Base-by-base conservation (phyloP, 2,329 filamentous ascomycete species). In the Dactylellina leptospora region DNA sequence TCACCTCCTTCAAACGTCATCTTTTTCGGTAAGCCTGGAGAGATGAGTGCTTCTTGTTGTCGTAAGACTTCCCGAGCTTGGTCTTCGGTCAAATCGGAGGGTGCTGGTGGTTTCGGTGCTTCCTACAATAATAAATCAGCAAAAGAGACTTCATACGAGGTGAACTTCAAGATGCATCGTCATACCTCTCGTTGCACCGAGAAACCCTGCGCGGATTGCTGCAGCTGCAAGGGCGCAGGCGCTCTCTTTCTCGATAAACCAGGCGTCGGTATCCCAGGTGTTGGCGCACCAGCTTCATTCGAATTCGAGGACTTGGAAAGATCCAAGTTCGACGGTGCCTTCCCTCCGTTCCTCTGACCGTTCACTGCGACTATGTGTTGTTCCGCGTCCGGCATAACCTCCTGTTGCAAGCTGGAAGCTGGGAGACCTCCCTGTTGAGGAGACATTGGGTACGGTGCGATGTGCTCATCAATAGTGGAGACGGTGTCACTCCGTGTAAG, bases 201-300 rank as follows among this genome's bases (percentile, higher is more conserved):
- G 47, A 64, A 72, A 3, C 68, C 68, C 40, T 72, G 68, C 2
- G 68, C 54, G 4, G 68, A 64, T 11, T 47, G 33, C 30, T 72
- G 68, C 18, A 73, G 56, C 56, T 68, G 60, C 50, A 77, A 33
- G 13, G 76, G 75, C 36, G 72, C 75, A 47, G 75, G 74, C 9
- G 69, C 75, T 54, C 59, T 61, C 56, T 73, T 73, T 50, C 69
- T 73, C 47, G 69, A 73, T 30, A 73, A 33, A 47, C 87, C 63
- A 18, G 64, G 42, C 4, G 59, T 68, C 1, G 70, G 70, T 23
- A 56, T 48, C 2, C 61, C 68, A 27, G 69, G 60, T 20, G 60
- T 69, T 16, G 56, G 71, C 45, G 62, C 64, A 36, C 55, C 50
- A 16, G 63, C 51, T 33, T 69, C 71, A 42, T 27, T 48, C 4